These are phyloP conservation scores for Hibiscus tridactylites DNA, from an alignment of 345 rosid species.

Conservation along the genomic window DNA sequence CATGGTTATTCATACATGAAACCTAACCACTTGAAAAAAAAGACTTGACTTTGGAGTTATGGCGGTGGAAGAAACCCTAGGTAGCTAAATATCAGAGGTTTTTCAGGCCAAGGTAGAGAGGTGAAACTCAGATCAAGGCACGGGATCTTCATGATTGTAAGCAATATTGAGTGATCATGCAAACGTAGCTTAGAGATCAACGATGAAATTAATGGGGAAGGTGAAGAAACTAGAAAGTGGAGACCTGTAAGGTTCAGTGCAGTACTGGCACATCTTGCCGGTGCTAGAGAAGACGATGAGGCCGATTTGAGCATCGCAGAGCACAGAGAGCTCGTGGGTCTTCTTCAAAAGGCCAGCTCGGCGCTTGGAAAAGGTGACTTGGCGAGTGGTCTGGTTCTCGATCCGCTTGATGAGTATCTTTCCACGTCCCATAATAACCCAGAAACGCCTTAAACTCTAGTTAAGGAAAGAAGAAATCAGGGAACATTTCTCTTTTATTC, in stretches of 20 bases:
- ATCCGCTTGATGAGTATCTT: conserved; percentile 20
- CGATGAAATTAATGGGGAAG: no score
- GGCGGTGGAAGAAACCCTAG: conserved; percentile 3
- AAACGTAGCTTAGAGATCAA: not conserved
- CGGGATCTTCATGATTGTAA: not conserved
- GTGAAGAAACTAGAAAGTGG: no score
- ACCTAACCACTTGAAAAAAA: no score
- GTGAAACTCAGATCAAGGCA: not conserved
- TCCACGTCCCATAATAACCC: conserved; percentile 16
- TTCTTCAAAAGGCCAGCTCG: conserved; percentile 20
- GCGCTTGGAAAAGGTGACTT: conserved; percentile 17
- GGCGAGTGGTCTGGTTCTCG: conserved; percentile 20
- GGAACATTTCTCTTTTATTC: conserved; percentile 9
- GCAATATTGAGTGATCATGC: not conserved
- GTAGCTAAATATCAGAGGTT: not conserved
- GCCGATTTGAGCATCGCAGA: conserved; percentile 20
- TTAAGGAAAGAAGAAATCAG: conserved; percentile 5
- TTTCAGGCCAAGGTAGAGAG: not conserved
- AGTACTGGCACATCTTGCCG: conserved; percentile 19
- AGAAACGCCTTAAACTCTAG: not conserved
- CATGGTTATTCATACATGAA: no score
- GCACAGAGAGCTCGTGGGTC: conserved; percentile 18
- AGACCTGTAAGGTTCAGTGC: conserved; percentile 11
- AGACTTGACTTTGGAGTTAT: no score
- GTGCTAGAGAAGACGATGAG: conserved; percentile 21